Evolutionary conservation across 257 asterid genomes (phyloP).

Genomic region (Pogostemon cablin): DNA sequence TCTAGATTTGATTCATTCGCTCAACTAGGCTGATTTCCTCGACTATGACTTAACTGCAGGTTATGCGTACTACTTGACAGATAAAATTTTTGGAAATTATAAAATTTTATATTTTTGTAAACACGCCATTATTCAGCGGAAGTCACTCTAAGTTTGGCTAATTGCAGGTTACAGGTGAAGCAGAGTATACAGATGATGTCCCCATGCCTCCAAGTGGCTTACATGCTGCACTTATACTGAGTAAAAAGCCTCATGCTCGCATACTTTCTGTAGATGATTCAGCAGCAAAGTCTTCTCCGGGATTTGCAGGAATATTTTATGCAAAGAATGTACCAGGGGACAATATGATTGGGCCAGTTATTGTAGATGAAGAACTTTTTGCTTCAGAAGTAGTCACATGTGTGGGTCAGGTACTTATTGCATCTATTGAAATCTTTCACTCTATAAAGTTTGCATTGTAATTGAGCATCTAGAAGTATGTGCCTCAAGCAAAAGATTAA

Average conservation of each 20-base stretch:
- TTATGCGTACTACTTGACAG: background rate
- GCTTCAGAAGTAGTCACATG: slow-evolving; percentile 78
- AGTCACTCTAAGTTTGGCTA: slow-evolving; percentile 29
- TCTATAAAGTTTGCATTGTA: background rate
- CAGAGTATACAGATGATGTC: slow-evolving; percentile 93
- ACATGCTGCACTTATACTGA: slow-evolving; percentile 78
- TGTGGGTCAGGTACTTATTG: slow-evolving; percentile 85
- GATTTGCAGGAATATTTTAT: slow-evolving; percentile 76
- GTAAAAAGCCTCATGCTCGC: slow-evolving; percentile 94
- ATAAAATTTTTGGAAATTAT: slow-evolving; percentile 4
- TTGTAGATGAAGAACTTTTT: slow-evolving; percentile 83
- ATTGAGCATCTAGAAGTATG: background rate
- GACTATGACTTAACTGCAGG: slow-evolving; percentile 7
- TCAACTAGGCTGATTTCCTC: background rate
- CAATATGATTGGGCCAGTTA: slow-evolving; percentile 65
- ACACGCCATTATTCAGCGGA: slow-evolving; percentile 6
- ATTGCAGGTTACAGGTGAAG: slow-evolving; percentile 93
- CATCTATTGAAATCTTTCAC: background rate
- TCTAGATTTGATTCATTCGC: background rate
- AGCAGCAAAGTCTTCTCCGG: slow-evolving; percentile 75
- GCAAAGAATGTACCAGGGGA: slow-evolving; percentile 80
- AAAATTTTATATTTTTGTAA: background rate
- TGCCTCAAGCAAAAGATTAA: background rate
- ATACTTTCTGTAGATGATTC: slow-evolving; percentile 66
- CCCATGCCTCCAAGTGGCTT: slow-evolving; percentile 87